Base-by-base conservation (phyloP, 257 asterid species). In the Rauvolfia tetraphylla region DNA sequence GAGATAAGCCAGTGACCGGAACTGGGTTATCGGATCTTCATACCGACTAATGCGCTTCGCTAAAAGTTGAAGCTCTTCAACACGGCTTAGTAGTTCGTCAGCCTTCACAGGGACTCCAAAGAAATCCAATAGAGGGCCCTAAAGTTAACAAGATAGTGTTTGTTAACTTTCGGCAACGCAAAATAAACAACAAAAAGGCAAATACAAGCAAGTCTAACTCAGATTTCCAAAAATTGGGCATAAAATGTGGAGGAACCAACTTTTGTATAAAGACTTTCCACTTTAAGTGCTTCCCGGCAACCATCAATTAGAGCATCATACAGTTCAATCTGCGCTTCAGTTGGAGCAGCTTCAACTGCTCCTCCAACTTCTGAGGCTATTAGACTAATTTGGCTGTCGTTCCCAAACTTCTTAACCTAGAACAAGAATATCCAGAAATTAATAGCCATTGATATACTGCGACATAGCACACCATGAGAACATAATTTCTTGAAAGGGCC, bases 91-190 rank as follows among this genome's bases (percentile, higher is more conserved):
- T 75, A 95, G 76, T 79, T 95, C 99, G 83, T 91, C 99, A 46
- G 98, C 97, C 87, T 93, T 95, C 57, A 95, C 97, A 75, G 98
- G 92, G 54, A 95, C 92, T n/a, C 99, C 99, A 85, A 95, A 95
- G 80, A 90, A 95, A 85, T 95, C 99, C 95, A 95, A 81, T 42
- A 91, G 83, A 56, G 99, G 99, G 66, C 97, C 98, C 99, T 95
- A 68, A 74, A 77, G 68, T 61, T 58, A 65, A 75, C 3, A 33
- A 3, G 4, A 36, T 70, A 51, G 20, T 5, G 69, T 62, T 33
- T 53, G 48, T 79, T 67, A 84, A 71, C 74, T 57, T 59, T 31
- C 18, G 38, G 22, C 58, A 69, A 18, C 29, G 49, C n/a, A 34
- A 10, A 42, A 12, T 42, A 39, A 38, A 61, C 3, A n/a, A 62